Evolutionary conservation across 2,329 filamentous ascomycete species (phyloP).

Genomic region (Bipolaris gigantea): DNA sequence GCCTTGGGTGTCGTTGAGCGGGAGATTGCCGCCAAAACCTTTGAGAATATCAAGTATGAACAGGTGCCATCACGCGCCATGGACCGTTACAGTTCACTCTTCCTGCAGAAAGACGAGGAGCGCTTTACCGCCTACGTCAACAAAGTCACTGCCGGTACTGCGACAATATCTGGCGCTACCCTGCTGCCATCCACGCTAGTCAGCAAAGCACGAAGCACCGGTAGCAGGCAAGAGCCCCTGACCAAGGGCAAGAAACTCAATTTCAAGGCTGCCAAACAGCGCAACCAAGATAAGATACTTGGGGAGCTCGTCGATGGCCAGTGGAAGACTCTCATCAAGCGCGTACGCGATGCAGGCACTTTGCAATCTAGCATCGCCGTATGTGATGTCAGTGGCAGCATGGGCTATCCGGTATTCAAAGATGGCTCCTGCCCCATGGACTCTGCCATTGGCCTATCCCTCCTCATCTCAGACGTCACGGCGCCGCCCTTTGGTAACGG

Average conservation of each 20-base stretch:
- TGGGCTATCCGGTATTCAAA: conserved; percentile 45
- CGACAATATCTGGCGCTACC: conserved; percentile 59
- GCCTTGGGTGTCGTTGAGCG: conserved; percentile 59
- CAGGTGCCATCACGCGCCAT: conserved; percentile 61
- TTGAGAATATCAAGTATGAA: conserved; percentile 59
- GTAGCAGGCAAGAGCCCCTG: not conserved
- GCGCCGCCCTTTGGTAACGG: conserved; percentile 57
- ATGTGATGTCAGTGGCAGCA: conserved; percentile 61
- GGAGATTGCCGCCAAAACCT: conserved; percentile 52
- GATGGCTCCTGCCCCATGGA: conserved; percentile 58
- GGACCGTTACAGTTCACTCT: conserved; percentile 55
- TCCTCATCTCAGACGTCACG: conserved; percentile 58
- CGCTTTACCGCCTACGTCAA: conserved; percentile 56
- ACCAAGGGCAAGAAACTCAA: not conserved
- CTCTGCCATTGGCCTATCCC: conserved; percentile 58
- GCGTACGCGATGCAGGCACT: conserved; percentile 59
- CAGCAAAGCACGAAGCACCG: conserved; percentile 18
- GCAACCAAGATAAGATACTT: conserved; percentile 27
- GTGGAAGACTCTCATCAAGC: conserved; percentile 61
- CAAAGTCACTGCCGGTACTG: conserved; percentile 53
- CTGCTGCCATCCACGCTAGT: conserved; percentile 58
- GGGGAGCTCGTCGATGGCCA: conserved; percentile 53
- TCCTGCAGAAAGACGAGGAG: conserved; percentile 55
- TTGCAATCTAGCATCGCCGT: conserved; percentile 59
- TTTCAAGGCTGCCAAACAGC: conserved; percentile 11